Evolutionary conservation across 163 green algal genomes (phyloP).

Genomic region (Picocystis sp.): DNA sequence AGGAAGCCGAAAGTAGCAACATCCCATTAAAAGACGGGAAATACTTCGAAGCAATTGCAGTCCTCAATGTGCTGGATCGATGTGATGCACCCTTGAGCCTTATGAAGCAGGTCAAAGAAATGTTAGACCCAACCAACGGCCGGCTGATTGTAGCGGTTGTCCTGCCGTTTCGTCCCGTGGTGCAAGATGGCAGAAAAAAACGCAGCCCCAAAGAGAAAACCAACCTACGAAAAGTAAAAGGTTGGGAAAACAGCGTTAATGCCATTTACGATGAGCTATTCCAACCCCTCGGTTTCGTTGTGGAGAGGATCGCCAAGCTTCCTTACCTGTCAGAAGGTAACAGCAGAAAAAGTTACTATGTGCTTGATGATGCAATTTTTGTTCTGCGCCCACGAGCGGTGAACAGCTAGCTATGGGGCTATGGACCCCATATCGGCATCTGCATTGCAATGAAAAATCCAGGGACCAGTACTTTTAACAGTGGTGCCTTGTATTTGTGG

Average conservation of each 20-base stretch:
- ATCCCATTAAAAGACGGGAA: not conserved
- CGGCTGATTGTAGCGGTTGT: slow-evolving; percentile 10
- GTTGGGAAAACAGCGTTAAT: too few relatives aligned
- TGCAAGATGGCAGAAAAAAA: slow-evolving; percentile 5
- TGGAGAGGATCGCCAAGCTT: slow-evolving; percentile 1
- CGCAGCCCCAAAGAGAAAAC: not conserved
- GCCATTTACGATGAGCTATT: too few relatives aligned
- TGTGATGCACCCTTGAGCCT: slow-evolving; percentile 6
- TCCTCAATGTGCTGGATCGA: slow-evolving; percentile 11
- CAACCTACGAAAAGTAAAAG: not conserved
- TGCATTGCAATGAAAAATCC: too few relatives aligned
- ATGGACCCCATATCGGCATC: too few relatives aligned
- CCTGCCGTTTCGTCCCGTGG: slow-evolving; percentile 12
- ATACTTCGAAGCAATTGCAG: slow-evolving; percentile 6
- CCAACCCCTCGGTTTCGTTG: too few relatives aligned
- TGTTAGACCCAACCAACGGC: not conserved
- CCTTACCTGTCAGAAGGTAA: slow-evolving; percentile 14
- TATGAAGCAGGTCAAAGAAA: slow-evolving; percentile 1
- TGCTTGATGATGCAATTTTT: slow-evolving; percentile 13
- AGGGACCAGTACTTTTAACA: too few relatives aligned
- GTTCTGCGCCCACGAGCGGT: not conserved
- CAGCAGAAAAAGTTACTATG: slow-evolving; percentile 3
- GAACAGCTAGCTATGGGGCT: too few relatives aligned
- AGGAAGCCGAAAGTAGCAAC: too few relatives aligned
- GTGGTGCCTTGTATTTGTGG: too few relatives aligned